Base-by-base conservation (phyloP, 306 rosid genomes). In the Morella rubra region DNA sequence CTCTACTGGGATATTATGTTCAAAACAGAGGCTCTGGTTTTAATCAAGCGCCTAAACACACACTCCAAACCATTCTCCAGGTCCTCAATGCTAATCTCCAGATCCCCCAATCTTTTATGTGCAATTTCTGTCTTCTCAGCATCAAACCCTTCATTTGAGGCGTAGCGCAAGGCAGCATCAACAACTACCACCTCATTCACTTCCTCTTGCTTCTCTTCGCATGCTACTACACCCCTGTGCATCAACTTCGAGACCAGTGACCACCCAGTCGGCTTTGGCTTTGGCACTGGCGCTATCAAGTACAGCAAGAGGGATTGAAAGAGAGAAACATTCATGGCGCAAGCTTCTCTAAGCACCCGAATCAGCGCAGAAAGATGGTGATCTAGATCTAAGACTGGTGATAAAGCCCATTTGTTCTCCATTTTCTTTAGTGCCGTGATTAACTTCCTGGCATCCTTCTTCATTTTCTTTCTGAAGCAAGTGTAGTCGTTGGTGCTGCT, bases 31-130 rank as follows among this genome's bases (percentile, higher is more conserved):
- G 87, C 77, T 83, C 98, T 93, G 0, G 85, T 77, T 69, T 82
- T 93, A 5, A 91, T 83, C 86, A 93, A 75, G 41, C 74, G 64
- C 86, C 90, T 88, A 72, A 86, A 91, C 50, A 91, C 27, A 8
- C 42, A 79, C 65, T 85, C 91, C 81, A 93, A 60, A 7, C 85
- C 84, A 73, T 71, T 88, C 77, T 89, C 97, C 42, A 91, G 32
- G 53, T 72, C 80, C 80, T 88, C 89, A 74, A 85, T 80, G 46
- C 82, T 76, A 41, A 69, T 79, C 66, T 88, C 93, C 84, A 86
- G 88, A 76, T 72, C 85, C 81, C 86, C 80, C 79, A 88, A 71
- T 1, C 68, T 83, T 44, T 72, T 72, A 11, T 71, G 80, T 58
- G 82, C 81, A 13, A 1, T 53, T 55, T 75, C 71, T 61, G 85